These are phyloP conservation scores for Fraxinus pennsylvanica DNA, from an alignment of 257 asterid species.

Conservation along the genomic window DNA sequence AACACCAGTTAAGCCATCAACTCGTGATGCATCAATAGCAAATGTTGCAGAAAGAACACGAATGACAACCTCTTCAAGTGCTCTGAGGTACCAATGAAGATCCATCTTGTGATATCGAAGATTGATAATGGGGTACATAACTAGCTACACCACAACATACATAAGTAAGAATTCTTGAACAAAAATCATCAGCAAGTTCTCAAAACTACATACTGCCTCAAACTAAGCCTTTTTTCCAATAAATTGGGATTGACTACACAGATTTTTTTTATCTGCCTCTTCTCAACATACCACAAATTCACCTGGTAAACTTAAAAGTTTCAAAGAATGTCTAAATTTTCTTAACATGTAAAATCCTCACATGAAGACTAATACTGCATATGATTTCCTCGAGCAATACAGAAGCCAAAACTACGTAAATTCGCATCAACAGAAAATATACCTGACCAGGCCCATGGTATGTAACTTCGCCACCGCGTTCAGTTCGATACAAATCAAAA, in stretches of 20 bases:
- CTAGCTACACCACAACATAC: slow-evolving; percentile 58
- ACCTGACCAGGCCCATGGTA: slow-evolving; percentile 99
- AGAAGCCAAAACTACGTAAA: neutral
- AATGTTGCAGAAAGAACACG: slow-evolving; percentile 75
- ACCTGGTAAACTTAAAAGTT: neutral
- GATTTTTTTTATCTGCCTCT: neutral
- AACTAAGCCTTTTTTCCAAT: neutral
- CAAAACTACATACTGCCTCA: neutral
- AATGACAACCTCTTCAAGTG: slow-evolving; percentile 92
- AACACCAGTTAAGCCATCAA: slow-evolving; percentile 88
- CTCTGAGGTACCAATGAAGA: slow-evolving; percentile 90
- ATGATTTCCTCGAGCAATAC: too few species aligned
- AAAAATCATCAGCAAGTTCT: neutral
- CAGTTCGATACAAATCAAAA: slow-evolving; percentile 68
- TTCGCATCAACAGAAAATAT: neutral
- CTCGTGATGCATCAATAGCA: slow-evolving; percentile 65
- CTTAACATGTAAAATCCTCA: neutral
- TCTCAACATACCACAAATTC: neutral
- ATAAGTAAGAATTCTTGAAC: neutral
- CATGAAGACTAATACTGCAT: too few species aligned
- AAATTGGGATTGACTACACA: neutral
- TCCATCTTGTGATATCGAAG: slow-evolving; percentile 83
- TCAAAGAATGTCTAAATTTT: neutral
- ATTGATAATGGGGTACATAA: slow-evolving; percentile 90
- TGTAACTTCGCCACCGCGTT: slow-evolving; percentile 96